A percentile compares a stretch with the other conserved stretches of the same genome.
Conservation (phyloP, 2,329 filamentous ascomycete genomes). For the Fusarium protoensiforme region DNA sequence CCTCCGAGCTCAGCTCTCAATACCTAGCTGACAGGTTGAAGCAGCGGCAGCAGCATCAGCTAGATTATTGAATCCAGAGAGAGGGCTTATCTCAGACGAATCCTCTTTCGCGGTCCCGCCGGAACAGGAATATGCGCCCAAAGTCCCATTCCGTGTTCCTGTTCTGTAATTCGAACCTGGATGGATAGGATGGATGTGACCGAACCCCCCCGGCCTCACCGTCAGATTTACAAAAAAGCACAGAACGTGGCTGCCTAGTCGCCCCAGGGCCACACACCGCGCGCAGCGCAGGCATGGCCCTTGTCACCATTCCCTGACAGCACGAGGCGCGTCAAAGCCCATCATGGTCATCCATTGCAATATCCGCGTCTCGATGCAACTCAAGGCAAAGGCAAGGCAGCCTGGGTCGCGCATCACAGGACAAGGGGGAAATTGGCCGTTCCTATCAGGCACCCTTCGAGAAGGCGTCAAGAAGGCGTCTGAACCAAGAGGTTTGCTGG, state of each 20-base stretch:
- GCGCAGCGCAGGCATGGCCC: conserved; percentile 6
- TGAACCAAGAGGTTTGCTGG: neutral
- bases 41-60: too few species aligned
- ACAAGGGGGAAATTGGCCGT: neutral
- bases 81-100: conserved; percentile 1
- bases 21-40: neutral
- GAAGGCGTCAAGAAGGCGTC: conserved; percentile 19
- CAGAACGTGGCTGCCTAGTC: conserved; percentile 33
- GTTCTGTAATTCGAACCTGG: neutral
- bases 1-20: neutral
- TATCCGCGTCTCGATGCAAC: neutral
- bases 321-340: neutral
- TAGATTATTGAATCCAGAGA: neutral
- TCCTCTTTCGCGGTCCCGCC: conserved; percentile 18
- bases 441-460: conserved; percentile 23
- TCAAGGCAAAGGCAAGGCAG: neutral
- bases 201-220: neutral
- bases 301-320: neutral
- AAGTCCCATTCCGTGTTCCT: neutral
- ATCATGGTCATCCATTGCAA: neutral
- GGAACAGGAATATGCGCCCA: conserved; percentile 16
- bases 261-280: neutral
- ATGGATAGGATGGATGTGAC: neutral
- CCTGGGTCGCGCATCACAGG: conserved; percentile 4
- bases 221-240: conserved; percentile 1